A percentile compares a stretch with the other conserved stretches of the same genome.
phyloP scores from a whole-genome alignment of 192 early-diverging fungal species.

The Chytriomyces confervae region DNA sequence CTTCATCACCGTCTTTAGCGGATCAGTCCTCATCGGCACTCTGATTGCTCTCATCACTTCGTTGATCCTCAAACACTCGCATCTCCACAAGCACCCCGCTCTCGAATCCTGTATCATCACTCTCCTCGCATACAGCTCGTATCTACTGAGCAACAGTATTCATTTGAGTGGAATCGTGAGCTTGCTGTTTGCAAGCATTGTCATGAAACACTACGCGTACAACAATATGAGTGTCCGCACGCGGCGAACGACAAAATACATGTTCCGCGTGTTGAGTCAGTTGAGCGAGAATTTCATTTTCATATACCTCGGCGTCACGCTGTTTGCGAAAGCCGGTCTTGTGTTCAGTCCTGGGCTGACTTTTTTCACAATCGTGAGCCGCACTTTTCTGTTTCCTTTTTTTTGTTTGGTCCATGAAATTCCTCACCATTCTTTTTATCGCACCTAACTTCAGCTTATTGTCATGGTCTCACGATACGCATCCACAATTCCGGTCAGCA shows the following conservation, averaged over 20 bases:
- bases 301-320: conserved; percentile 91
- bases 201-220: conserved; percentile 93
- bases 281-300: conserved; percentile 97
- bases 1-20: conserved; percentile 84
- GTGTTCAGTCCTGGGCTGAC: conserved; percentile 43
- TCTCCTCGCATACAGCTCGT: conserved; percentile 80
- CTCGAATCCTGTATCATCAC: conserved; percentile 88
- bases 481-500: conserved; percentile 83
- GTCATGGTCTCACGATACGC: conserved; percentile 87
- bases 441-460: conserved; percentile 54
- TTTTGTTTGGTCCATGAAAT: background rate
- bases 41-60: conserved; percentile 77
- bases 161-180: conserved; percentile 94
- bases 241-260: conserved; percentile 82
- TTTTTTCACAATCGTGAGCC: conserved; percentile 46
- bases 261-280: conserved; percentile 92
- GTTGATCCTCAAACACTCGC: conserved; percentile 87
- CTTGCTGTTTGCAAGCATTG: conserved; percentile 90
- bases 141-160: conserved; percentile 86
- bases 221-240: conserved; percentile 82
- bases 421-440: background rate
- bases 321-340: conserved; percentile 80
- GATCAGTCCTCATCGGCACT: conserved; percentile 84
- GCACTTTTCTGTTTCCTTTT: background rate
- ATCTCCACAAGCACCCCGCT: conserved; percentile 79